Base-by-base conservation (phyloP, 2,329 filamentous ascomycete species). In the Fusarium buxicola region DNA sequence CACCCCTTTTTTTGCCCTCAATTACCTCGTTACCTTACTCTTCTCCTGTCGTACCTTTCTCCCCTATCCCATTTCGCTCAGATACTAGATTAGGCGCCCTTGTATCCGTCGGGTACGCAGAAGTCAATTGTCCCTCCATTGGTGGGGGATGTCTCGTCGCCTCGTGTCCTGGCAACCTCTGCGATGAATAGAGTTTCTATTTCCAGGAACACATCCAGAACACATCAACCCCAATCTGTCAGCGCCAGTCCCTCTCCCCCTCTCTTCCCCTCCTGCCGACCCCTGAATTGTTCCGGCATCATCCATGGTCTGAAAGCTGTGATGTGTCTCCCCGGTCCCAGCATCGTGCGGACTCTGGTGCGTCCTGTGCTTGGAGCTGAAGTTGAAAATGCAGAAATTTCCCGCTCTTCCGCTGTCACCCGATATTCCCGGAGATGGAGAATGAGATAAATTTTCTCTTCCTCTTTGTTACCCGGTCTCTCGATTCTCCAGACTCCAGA, bases 301-400 rank as follows among this genome's bases (percentile, higher is more conserved):
- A 46, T 60, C 36, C 35, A 52, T 44, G 48, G 59, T 43, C 55
- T 50, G 51, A 47, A 55, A 47, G 61, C 50, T 51, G 55, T 25
- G 46, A 40, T 56, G 27, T 24, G 39, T 39, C 30, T 38, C 59
- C 58, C 55, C 47, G 57, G 47, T 55, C 60, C 55, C 51, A 28
- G 53, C 45, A 50, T 31, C 24, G 44, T 36, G 39, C 32, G 53
- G 43, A 49, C 31, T 55, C 43, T 52, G 52, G 21, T 21, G 21
- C 21, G 6, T 50, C 51, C 49, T 41, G 56, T 59, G 63, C 56
- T 55, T 34, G 21, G 46, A 35, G 39, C 52, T 64, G 44, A 58
- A 25, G 34, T 8, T 11, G 34, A 45, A 18, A 28, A 21, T 34
- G 27, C 40, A 51, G 24, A 41, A 56, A 59, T 50, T 48, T 53